Conservation (phyloP, 1,284 basidiomycete species). For the Ceratobasidium sp. region DNA sequence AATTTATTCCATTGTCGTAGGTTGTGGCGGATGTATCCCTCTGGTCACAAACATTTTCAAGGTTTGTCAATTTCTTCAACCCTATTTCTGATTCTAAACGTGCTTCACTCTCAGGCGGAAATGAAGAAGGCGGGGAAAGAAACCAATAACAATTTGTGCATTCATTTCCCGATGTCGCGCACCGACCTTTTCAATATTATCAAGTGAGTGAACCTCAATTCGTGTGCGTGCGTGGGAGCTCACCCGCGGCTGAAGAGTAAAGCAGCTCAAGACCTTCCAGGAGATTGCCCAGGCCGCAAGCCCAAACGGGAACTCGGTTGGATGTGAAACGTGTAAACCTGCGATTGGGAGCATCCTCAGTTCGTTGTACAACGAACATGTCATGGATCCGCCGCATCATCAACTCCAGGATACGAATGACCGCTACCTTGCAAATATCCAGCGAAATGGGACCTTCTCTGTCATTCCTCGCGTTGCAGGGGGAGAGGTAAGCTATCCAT, state of each 20-base stretch:
- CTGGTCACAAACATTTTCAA: conserved; percentile 68
- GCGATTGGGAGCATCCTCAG: conserved; percentile 75
- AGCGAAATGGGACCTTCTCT: conserved; percentile 78
- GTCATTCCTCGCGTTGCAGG: conserved; percentile 77
- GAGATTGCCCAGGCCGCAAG: conserved; percentile 68
- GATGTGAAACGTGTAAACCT: conserved; percentile 81
- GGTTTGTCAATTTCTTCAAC: conserved; percentile 30
- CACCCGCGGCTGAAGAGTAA: conserved; percentile 58
- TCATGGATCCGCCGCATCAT: conserved; percentile 72
- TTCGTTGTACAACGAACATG: conserved; percentile 73
- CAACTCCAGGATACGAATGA: conserved; percentile 80
- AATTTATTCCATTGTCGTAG: neutral
- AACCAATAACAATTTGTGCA: conserved; percentile 71
- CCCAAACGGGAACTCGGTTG: conserved; percentile 63
- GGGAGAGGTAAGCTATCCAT: conserved; percentile 60
- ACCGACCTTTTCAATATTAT: conserved; percentile 75
- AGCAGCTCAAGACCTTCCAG: conserved; percentile 67
- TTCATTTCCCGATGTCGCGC: conserved; percentile 75
- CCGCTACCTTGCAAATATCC: conserved; percentile 66
- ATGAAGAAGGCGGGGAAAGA: conserved; percentile 75
- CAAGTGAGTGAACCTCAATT: conserved; percentile 55
- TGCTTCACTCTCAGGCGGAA: conserved; percentile 58
- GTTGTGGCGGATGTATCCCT: conserved; percentile 78
- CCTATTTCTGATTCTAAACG: conserved; percentile 42
- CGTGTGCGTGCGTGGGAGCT: too few relatives aligned